A percentile compares a stretch with the other conserved stretches of the same genome.
phyloP scores from a whole-genome alignment of 179 eudicot species.

The Pouteria campechiana region DNA sequence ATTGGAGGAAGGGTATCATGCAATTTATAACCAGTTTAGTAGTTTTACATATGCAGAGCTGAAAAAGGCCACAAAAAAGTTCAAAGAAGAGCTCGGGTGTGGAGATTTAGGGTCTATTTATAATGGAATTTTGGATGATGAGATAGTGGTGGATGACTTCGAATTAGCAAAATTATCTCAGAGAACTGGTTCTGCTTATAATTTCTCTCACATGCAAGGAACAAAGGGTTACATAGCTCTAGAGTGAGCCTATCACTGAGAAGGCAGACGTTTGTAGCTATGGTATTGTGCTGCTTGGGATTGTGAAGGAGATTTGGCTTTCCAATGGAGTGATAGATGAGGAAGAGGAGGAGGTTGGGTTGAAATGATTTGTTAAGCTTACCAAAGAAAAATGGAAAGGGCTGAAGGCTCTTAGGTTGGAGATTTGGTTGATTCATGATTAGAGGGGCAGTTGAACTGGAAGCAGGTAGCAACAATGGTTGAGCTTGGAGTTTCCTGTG shows the following conservation, averaged over 20 bases:
- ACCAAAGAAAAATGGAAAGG: conserved; percentile 11
- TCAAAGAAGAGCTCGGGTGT: conserved; percentile 30
- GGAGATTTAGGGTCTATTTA: conserved; percentile 46
- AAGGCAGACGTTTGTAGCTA: conserved; percentile 43
- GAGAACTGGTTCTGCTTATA: conserved; percentile 25
- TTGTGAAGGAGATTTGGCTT: conserved; percentile 45
- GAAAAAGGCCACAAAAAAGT: conserved; percentile 23
- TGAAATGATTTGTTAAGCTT: conserved; percentile 19
- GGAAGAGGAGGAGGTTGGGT: conserved; percentile 19
- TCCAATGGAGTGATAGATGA: conserved; percentile 8
- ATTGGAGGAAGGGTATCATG: conserved; percentile 36
- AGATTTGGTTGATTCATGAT: conserved; percentile 27
- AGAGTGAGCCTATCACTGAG: conserved; percentile 50
- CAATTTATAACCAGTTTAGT: conserved; percentile 42
- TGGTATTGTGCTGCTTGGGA: conserved; percentile 40
- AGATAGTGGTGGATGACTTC: conserved; percentile 40
- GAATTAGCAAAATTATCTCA: conserved; percentile 39
- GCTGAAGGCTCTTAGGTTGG: conserved; percentile 26
- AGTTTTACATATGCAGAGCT: conserved; percentile 38
- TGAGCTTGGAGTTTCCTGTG: conserved; percentile 25
- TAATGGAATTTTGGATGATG: conserved; percentile 33
- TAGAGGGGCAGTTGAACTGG: conserved; percentile 25
- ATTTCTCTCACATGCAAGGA: conserved; percentile 26
- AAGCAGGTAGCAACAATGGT: conserved; percentile 31
- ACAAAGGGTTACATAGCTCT: conserved; percentile 63